phyloP scores from a whole-genome alignment of 768 basidiomycete genomes.

The Russula virescens region DNA sequence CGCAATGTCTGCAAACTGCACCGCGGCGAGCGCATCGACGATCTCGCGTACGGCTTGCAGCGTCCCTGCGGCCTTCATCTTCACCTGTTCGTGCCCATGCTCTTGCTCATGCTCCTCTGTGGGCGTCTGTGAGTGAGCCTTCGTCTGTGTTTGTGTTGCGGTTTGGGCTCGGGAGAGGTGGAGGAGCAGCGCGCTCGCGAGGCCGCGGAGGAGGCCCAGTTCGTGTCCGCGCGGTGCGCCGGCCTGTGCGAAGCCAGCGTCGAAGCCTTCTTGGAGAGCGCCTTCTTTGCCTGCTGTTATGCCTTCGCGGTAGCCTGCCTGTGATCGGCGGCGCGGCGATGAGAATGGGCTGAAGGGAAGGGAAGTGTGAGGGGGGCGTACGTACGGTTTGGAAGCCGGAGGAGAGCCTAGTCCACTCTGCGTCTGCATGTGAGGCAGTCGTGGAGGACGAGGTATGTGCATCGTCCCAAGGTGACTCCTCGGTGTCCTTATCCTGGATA shows the following conservation, averaged over 20 bases:
- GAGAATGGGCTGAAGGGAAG: background rate
- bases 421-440: slow-evolving; percentile 10
- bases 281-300: slow-evolving; percentile 88
- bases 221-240: slow-evolving; percentile 74
- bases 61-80: background rate
- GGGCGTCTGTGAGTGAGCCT: too few species aligned
- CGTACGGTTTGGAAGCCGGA: slow-evolving; percentile 64
- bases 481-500: background rate
- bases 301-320: slow-evolving; percentile 97
- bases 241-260: slow-evolving; percentile 67
- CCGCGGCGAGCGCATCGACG: slow-evolving; percentile 44
- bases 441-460: background rate
- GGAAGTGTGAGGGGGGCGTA: background rate
- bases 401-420: slow-evolving; percentile 65
- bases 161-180: slow-evolving; percentile 23
- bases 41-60: slow-evolving; percentile 39
- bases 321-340: slow-evolving; percentile 1
- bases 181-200: slow-evolving; percentile 36
- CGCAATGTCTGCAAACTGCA: slow-evolving; percentile 67
- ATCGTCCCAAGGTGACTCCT: slow-evolving; percentile 12
- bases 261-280: slow-evolving; percentile 85
- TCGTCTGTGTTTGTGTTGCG: too few species aligned
- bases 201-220: slow-evolving; percentile 73
- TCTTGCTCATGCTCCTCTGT: too few species aligned
- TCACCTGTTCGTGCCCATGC: too few species aligned